These are phyloP conservation scores for Axilococcus clingmanii DNA, from an alignment of 139 green algal species.

Conservation along the genomic window DNA sequence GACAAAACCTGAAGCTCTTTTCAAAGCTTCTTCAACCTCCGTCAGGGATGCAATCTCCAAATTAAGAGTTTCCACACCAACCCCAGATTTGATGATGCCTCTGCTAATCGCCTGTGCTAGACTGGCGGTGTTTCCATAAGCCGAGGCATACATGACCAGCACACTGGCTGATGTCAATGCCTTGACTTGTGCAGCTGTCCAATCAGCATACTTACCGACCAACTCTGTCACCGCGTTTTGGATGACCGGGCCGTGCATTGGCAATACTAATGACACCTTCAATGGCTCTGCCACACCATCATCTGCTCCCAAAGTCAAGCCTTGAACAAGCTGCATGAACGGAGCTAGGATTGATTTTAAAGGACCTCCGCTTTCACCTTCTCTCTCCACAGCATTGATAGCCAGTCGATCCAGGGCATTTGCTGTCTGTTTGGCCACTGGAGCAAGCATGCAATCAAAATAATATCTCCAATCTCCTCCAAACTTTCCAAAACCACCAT, in stretches of 20 bases:
- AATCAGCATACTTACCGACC: conserved; percentile 19
- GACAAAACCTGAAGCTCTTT: conserved; percentile 63
- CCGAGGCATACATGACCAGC: conserved; percentile 83
- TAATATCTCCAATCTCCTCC: conserved; percentile 80
- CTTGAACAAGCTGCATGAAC: conserved; percentile 6
- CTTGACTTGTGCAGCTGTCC: conserved; percentile 41
- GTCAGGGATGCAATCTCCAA: conserved; percentile 63
- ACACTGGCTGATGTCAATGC: conserved; percentile 24
- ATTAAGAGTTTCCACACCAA: conserved; percentile 87
- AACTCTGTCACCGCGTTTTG: conserved; percentile 50
- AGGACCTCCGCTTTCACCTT: neutral
- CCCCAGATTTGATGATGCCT: conserved; percentile 73
- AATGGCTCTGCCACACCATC: conserved; percentile 14
- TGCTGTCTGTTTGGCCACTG: conserved; percentile 52
- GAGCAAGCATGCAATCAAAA: conserved; percentile 92
- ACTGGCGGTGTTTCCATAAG: conserved; percentile 91
- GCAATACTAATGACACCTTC: conserved; percentile 29
- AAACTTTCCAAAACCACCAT: conserved; percentile 63
- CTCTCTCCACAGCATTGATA: conserved; percentile 21
- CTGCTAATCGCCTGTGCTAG: conserved; percentile 81
- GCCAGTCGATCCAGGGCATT: conserved; percentile 67
- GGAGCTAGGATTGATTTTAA: conserved; percentile 2
- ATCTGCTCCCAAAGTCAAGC: conserved; percentile 15
- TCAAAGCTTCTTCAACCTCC: conserved; percentile 57
- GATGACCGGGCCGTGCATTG: conserved; percentile 82